phyloP scores from a whole-genome alignment of 1,284 basidiomycete species.

The Pyrrhoderma noxium region DNA sequence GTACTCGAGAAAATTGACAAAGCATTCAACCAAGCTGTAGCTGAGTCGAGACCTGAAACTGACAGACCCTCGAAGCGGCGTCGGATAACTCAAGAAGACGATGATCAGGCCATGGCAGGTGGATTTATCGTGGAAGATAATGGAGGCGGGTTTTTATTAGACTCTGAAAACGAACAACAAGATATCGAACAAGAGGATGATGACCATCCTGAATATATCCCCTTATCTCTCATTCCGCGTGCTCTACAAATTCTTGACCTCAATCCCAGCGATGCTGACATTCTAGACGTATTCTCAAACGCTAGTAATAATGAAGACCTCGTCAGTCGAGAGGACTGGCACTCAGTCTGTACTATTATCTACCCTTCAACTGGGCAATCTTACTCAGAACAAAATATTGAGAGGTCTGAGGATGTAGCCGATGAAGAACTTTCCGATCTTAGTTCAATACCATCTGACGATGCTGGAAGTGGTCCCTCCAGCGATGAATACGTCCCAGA shows the following conservation, averaged over 20 bases:
- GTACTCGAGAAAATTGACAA: slow-evolving; percentile 9
- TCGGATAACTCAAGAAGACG: neutral
- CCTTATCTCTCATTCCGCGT: slow-evolving; percentile 49
- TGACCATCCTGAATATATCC: slow-evolving; percentile 30
- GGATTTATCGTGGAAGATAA: slow-evolving; percentile 4
- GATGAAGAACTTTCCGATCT: slow-evolving; percentile 24
- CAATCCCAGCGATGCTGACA: slow-evolving; percentile 57
- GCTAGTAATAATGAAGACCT: slow-evolving; percentile 47
- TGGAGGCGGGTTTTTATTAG: slow-evolving; percentile 1
- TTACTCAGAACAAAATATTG: slow-evolving; percentile 21
- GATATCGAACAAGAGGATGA: neutral
- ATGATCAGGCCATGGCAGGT: slow-evolving; percentile 4
- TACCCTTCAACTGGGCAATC: slow-evolving; percentile 34
- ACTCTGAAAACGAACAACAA: neutral
- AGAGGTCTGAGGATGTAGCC: slow-evolving; percentile 25
- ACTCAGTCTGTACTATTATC: slow-evolving; percentile 63
- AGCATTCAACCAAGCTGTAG: slow-evolving; percentile 15
- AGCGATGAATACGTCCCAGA: slow-evolving; percentile 21
- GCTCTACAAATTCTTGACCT: slow-evolving; percentile 59
- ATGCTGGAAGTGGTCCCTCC: slow-evolving; percentile 17
- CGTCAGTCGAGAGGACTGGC: slow-evolving; percentile 61
- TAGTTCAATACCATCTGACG: slow-evolving; percentile 20
- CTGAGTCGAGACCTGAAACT: slow-evolving; percentile 4
- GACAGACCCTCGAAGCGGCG: slow-evolving; percentile 13
- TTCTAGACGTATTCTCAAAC: slow-evolving; percentile 60